Evolutionary conservation across 768 basidiomycete species (phyloP).

Genomic region (Leucocoprinus leucothites): DNA sequence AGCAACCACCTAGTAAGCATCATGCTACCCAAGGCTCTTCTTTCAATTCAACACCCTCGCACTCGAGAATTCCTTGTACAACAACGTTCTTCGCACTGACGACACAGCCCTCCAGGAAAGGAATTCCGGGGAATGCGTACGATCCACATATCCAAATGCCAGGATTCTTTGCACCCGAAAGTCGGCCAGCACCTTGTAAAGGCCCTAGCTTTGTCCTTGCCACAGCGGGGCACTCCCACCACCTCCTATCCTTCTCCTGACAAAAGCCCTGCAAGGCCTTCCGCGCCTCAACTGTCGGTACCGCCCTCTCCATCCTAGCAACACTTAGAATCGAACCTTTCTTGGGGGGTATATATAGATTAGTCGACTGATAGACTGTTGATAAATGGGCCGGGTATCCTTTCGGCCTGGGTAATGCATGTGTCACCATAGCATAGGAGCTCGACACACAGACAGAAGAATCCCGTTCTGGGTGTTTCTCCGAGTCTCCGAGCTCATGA

Average conservation of each 20-base stretch:
- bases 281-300: conserved; percentile 50
- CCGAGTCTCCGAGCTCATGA: background rate
- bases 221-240: conserved; percentile 43
- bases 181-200: conserved; percentile 49
- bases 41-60: conserved; percentile 29
- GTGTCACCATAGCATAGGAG: conserved; percentile 70
- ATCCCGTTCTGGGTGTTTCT: conserved; percentile 14
- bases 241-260: conserved; percentile 28
- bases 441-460: conserved; percentile 35
- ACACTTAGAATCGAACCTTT: conserved; percentile 50
- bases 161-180: conserved; percentile 27
- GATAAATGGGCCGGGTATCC: conserved; percentile 29
- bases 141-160: conserved; percentile 73
- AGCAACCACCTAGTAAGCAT: background rate
- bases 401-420: conserved; percentile 42
- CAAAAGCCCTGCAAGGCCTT: conserved; percentile 46
- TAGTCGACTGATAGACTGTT: conserved; percentile 68
- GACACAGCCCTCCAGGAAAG: conserved; percentile 78
- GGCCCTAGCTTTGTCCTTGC: conserved; percentile 37
- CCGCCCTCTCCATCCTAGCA: conserved; percentile 60
- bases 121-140: conserved; percentile 70
- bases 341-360: conserved; percentile 56
- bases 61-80: conserved; percentile 37
- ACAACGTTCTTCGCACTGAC: conserved; percentile 62
- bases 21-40: conserved; percentile 20